phyloP scores from a whole-genome alignment of 345 rosid species.

The Eucalyptus coolabah region DNA sequence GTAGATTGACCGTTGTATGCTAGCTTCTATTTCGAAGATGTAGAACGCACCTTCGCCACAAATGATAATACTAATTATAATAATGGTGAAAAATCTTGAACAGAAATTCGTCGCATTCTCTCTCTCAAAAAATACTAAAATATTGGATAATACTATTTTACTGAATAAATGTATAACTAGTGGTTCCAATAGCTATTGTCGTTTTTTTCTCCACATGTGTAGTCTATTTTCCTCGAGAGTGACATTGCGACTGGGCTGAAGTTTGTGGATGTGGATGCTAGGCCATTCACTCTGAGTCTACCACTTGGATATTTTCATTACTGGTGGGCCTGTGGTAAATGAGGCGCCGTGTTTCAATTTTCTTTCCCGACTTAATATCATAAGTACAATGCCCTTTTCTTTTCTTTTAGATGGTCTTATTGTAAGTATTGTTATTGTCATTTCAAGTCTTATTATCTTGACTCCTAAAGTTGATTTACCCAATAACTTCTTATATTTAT shows the following conservation, averaged over 20 bases:
- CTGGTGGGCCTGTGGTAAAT: background rate
- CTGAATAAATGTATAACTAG: background rate
- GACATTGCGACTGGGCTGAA: background rate
- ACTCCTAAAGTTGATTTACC: background rate
- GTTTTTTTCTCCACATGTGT: background rate
- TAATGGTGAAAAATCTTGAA: background rate
- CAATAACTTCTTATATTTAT: background rate
- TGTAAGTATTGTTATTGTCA: background rate
- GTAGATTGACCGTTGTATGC: background rate
- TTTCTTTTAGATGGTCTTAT: background rate
- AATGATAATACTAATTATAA: too few species aligned
- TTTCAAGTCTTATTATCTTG: background rate
- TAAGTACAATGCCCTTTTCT: background rate
- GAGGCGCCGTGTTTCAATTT: background rate
- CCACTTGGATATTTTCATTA: background rate
- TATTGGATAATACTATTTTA: too few species aligned
- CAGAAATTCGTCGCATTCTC: too few species aligned
- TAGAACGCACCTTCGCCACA: background rate
- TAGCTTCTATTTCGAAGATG: background rate
- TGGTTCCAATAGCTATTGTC: background rate
- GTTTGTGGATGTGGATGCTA: background rate
- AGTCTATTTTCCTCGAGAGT: background rate
- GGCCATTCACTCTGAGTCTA: background rate
- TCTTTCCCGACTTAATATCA: background rate
- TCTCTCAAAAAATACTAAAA: too few species aligned